These are phyloP conservation scores for Xylaria acuta DNA, from an alignment of 495 filamentous ascomycete species.

Conservation along the genomic window DNA sequence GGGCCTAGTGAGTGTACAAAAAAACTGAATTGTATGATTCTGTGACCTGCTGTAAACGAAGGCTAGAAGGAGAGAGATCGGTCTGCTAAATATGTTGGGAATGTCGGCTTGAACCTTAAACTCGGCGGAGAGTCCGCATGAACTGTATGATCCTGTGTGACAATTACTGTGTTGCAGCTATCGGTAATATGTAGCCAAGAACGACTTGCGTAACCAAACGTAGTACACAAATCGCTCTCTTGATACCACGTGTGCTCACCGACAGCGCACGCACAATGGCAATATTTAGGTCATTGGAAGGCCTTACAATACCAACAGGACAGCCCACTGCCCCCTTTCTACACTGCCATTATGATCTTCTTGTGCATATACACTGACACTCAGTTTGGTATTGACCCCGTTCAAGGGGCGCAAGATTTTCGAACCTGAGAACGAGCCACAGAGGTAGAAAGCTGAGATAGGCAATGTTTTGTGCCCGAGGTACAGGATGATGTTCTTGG, in stretches of 20 bases:
- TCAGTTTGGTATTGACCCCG: background rate
- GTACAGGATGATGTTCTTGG: conserved; percentile 7
- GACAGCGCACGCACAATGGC: background rate
- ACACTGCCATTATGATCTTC: background rate
- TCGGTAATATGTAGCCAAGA: conserved; percentile 4
- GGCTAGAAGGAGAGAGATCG: background rate
- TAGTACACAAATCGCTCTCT: background rate
- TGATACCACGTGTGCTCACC: background rate
- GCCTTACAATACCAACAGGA: background rate
- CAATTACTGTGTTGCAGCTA: conserved; percentile 8
- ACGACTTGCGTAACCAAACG: background rate
- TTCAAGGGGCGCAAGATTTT: background rate
- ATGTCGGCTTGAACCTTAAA: background rate
- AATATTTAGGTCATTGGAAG: background rate
- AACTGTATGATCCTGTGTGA: conserved; percentile 1
- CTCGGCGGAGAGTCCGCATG: background rate
- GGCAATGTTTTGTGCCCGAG: background rate
- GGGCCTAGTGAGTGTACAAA: background rate
- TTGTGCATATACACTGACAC: background rate
- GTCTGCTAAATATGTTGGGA: conserved; percentile 6
- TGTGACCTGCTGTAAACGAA: background rate
- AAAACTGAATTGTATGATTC: background rate
- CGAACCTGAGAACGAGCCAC: background rate
- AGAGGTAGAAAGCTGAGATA: background rate
- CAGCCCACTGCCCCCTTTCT: background rate